Percentiles rank a stretch among this genome's conserved stretches.
These are phyloP conservation scores for Pugionium dolabratum DNA, from an alignment of 345 rosid species.

Conservation along the genomic window DNA sequence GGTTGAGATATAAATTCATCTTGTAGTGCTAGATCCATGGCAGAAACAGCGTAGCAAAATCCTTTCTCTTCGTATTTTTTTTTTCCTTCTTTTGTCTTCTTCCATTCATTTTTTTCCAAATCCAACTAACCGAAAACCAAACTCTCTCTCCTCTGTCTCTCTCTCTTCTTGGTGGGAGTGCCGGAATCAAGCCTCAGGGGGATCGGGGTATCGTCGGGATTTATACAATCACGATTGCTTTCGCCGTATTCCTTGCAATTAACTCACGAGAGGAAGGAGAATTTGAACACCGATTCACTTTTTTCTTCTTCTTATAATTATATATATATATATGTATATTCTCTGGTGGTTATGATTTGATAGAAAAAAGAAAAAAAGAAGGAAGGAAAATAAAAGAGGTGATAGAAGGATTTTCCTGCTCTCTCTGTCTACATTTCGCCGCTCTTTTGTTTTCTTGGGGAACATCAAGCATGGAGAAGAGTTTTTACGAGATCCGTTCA, in stretches of 20 bases:
- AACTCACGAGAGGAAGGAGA: slow-evolving; percentile 18
- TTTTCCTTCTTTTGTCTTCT: slow-evolving; percentile 27
- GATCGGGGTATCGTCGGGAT: slow-evolving; percentile 35
- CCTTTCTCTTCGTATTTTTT: slow-evolving; percentile 9
- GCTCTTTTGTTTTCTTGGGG: background rate
- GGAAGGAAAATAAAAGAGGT: no score
- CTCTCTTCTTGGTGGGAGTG: slow-evolving; percentile 34
- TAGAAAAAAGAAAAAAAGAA: no score
- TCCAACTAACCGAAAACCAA: slow-evolving; percentile 36
- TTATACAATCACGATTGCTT: slow-evolving; percentile 30
- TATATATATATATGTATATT: background rate
- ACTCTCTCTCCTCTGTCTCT: slow-evolving; percentile 29
- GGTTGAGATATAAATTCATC: slow-evolving; percentile 34
- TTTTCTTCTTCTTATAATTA: slow-evolving; percentile 1
- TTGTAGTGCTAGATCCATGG: slow-evolving; percentile 38
- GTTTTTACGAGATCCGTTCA: slow-evolving; percentile 50
- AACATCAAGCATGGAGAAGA: slow-evolving; percentile 5
- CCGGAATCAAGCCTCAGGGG: slow-evolving; percentile 30
- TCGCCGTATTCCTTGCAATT: background rate
- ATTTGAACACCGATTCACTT: slow-evolving; percentile 31
- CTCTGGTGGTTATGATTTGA: no score
- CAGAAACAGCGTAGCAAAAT: slow-evolving; percentile 42
- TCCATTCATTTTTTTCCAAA: slow-evolving; percentile 28
- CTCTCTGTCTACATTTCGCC: background rate
- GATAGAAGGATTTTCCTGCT: background rate